Base-by-base conservation (phyloP, 2,329 filamentous ascomycete species). In the Coniella vitis region DNA sequence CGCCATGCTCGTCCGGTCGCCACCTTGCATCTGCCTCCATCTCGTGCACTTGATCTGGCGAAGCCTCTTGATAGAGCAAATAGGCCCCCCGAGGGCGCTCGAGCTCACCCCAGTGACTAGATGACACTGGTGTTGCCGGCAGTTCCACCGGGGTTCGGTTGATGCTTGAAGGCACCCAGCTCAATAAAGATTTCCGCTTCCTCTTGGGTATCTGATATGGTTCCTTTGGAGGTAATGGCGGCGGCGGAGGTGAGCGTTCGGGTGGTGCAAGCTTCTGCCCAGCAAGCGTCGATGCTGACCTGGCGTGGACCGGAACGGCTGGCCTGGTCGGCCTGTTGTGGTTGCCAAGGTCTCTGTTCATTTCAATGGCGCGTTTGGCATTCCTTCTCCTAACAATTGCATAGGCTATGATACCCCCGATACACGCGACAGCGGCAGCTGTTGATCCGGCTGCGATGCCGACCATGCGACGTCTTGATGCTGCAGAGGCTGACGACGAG, bases 1-100 rank as follows among this genome's bases (percentile, higher is more conserved):
- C 29, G 3, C n/a, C 21, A 10, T 10, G 5, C 13, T 39, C 29
- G 10, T 47, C 39, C 47, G 47, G 44, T 44, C 50, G 12, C 51
- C 51, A 53, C n/a, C 51, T 51, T 19, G 44, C 44, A 2, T 53
- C 51, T 19, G 51, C 48, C 5, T 53, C 51, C 19, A 53, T 25
- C 44, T 53, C 51, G 25, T 53, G 19, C 7, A 37, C 20, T 13
- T 38, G 21, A 1, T 38, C 39, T 36, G 41, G 35, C 2, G 44
- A 50, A n/a, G 47, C 32, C 14, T 44, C 21, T 10, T 44, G 31
- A 34, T 53, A 53, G 4, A 39, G 47, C 20, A 44, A 16, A 29
- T 53, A 25, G 16, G 40, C 48, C n/a, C 14, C 38, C 21, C 35
- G 42, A 19, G 47, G 51, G 19, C 47, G 48, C 22, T 45, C 31